A percentile compares a stretch with the other conserved stretches of the same genome.
These are phyloP conservation scores for Phytophthora syringae DNA, from an alignment of 352 stramenopile species.

Conservation along the genomic window DNA sequence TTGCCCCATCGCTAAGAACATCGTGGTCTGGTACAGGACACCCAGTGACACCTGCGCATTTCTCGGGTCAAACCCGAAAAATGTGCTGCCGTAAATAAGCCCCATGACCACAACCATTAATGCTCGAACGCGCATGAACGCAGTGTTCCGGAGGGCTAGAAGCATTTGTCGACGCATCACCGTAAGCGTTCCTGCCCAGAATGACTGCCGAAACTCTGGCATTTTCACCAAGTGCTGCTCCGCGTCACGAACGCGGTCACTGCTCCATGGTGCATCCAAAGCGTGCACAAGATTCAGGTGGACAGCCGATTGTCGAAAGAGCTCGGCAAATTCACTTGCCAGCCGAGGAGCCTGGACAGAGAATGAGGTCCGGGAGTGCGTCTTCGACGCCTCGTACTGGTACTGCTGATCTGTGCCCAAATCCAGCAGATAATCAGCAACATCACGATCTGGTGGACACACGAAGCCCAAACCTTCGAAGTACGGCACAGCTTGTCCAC, in stretches of 20 bases:
- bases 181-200: constrained; percentile 55
- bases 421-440: constrained; percentile 49
- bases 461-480: constrained; percentile 58
- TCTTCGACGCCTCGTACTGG: constrained; percentile 28
- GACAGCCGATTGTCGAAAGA: constrained; percentile 25
- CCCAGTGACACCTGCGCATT: constrained; percentile 47
- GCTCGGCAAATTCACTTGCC: constrained; percentile 15
- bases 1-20: constrained; percentile 64
- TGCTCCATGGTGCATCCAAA: constrained; percentile 40
- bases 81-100: no score
- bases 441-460: constrained; percentile 34
- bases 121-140: constrained; percentile 17
- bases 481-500: constrained; percentile 36
- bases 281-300: constrained; percentile 55
- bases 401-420: constrained; percentile 35
- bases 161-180: constrained; percentile 43
- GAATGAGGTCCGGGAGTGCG: no score
- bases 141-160: constrained; percentile 40
- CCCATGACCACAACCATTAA: constrained; percentile 31
- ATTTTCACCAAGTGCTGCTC: constrained; percentile 59
- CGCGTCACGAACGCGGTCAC: neutral
- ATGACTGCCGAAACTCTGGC: constrained; percentile 33
- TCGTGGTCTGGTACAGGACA: constrained; percentile 66
- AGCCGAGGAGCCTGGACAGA: constrained; percentile 11
- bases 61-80: constrained; percentile 26